Conservation (phyloP, 208 protist genomes). For the Leishmania turanica region DNA sequence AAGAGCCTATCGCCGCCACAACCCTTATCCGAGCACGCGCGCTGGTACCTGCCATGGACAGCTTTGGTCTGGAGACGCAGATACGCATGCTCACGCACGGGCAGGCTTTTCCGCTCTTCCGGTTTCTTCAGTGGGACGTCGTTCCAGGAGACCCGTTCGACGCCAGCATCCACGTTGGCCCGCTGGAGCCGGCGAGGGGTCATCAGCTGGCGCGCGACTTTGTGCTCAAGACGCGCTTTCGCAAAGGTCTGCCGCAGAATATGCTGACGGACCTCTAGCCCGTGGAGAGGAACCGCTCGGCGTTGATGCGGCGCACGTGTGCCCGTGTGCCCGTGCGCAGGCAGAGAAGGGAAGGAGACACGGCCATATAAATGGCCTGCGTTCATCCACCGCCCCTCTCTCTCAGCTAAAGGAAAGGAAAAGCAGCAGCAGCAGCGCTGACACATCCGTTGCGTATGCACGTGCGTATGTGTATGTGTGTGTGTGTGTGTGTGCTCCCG, state of each 20-base stretch:
- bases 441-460: not conserved
- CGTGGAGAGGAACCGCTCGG: not conserved
- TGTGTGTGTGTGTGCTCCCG: not conserved
- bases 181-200: conserved; percentile 95
- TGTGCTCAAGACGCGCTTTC: conserved; percentile 98
- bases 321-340: not conserved
- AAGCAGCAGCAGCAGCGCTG: not conserved
- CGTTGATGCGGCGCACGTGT: not conserved
- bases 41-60: conserved; percentile 98
- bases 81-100: conserved; percentile 97
- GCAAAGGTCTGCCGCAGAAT: conserved; percentile 93
- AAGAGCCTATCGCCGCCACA: conserved; percentile 96
- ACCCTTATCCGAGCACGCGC: conserved; percentile 95
- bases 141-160: conserved; percentile 99
- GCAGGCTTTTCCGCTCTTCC: conserved; percentile 92
- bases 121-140: conserved; percentile 98
- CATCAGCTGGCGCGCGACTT: conserved; percentile 98
- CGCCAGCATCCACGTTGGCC: conserved; percentile 92
- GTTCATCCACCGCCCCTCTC: not conserved
- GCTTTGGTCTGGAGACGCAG: conserved; percentile 99
- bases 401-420: not conserved
- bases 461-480: not conserved
- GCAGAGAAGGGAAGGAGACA: not conserved
- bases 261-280: conserved; percentile 60
- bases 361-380: not conserved